Percentiles rank a stretch among this genome's conserved stretches.
These are phyloP conservation scores for Suhomyces emberorum DNA, from an alignment of 805 yeast genomes.

Conservation along the genomic window DNA sequence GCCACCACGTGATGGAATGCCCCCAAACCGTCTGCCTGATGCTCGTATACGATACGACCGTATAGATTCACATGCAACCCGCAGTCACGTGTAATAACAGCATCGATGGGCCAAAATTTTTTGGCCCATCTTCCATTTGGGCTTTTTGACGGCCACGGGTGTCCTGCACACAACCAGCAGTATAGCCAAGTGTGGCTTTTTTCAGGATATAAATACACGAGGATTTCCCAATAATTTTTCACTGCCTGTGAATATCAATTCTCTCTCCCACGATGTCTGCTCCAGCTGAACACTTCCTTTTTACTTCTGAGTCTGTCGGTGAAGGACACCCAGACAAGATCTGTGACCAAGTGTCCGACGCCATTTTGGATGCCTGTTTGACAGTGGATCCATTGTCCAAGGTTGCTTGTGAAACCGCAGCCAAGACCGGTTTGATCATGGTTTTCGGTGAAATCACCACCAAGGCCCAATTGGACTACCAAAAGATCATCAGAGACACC, in stretches of 20 bases:
- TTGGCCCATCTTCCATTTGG: too few species aligned
- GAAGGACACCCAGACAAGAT: constrained; percentile 95
- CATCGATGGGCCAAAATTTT: neutral
- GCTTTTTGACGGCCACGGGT: constrained; percentile 2
- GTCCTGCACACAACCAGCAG: constrained; percentile 1
- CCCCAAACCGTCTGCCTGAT: too few species aligned
- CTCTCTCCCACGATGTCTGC: constrained; percentile 8
- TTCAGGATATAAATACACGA: constrained; percentile 6
- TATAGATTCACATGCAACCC: neutral
- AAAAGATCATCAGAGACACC: constrained; percentile 96
- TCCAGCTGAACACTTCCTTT: constrained; percentile 45
- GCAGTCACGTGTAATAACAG: constrained; percentile 4
- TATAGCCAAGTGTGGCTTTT: constrained; percentile 3
- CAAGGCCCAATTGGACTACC: constrained; percentile 92
- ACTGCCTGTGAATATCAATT: neutral
- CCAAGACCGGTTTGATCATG: constrained; percentile 99
- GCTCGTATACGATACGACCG: neutral
- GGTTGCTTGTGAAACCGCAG: constrained; percentile 99
- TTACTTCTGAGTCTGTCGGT: constrained; percentile 88
- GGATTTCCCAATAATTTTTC: neutral
- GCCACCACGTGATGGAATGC: too few species aligned
- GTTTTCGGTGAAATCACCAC: constrained; percentile 99
- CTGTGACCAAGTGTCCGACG: constrained; percentile 99
- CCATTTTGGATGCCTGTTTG: constrained; percentile 95
- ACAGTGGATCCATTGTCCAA: constrained; percentile 94